These are phyloP conservation scores for Candida saitoana DNA, from an alignment of 805 yeast genomes.

Conservation along the genomic window DNA sequence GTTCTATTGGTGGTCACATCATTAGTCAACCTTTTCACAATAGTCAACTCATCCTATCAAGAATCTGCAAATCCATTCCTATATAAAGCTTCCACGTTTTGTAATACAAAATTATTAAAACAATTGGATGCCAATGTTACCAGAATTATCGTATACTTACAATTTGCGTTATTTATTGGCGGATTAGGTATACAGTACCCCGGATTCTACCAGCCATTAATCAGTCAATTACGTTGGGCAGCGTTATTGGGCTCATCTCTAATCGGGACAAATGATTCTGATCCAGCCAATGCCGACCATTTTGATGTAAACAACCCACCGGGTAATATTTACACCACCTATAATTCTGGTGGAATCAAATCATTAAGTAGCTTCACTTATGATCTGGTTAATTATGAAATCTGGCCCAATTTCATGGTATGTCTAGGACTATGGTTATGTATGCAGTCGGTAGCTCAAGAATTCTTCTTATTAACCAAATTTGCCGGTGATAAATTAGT, in stretches of 20 bases:
- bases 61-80: slow-evolving; percentile 54
- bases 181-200: slow-evolving; percentile 57
- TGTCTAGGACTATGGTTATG: slow-evolving; percentile 25
- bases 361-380: slow-evolving; percentile 30
- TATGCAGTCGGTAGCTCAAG: slow-evolving; percentile 19
- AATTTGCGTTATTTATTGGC: slow-evolving; percentile 55
- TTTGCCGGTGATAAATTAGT: slow-evolving; percentile 5
- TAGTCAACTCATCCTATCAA: slow-evolving; percentile 52
- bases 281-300: slow-evolving; percentile 13
- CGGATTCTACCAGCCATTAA: slow-evolving; percentile 55
- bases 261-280: slow-evolving; percentile 1
- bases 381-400: slow-evolving; percentile 18
- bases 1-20: slow-evolving; percentile 38
- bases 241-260: slow-evolving; percentile 41
- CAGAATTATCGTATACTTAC: slow-evolving; percentile 50
- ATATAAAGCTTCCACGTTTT: slow-evolving; percentile 52
- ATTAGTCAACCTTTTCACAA: slow-evolving; percentile 35
- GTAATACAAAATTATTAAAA: slow-evolving; percentile 51
- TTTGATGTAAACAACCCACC: slow-evolving; percentile 5
- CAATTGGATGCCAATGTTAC: slow-evolving; percentile 53
- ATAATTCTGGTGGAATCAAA: slow-evolving; percentile 38
- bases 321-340: slow-evolving; percentile 38
- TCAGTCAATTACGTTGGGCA: slow-evolving; percentile 52
- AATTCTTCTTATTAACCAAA: slow-evolving; percentile 19
- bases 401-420: slow-evolving; percentile 45